Base-by-base conservation (phyloP, 805 yeast species). In the Metschnikowia arizonensis region DNA sequence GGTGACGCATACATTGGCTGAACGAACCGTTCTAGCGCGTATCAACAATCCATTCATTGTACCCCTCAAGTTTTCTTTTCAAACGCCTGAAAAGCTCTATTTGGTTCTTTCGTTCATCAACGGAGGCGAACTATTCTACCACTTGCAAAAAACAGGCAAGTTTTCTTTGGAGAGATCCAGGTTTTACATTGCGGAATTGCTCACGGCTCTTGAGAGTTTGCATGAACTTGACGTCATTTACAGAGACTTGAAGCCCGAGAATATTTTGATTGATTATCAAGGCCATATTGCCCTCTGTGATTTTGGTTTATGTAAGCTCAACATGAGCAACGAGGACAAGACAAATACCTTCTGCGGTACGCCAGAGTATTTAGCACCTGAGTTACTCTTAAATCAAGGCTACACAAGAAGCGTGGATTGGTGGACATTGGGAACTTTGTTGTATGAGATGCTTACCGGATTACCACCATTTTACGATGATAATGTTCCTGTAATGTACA, bases 241-340 rank as follows among this genome's bases (percentile, higher is more conserved):
- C 67, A 78, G 99, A 58, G 99, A 93, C 66, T 73, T 91, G 59
- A 93, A 93, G 66, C 99, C 99, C 0, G 99, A 93, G 59, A 93
- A 93, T 64, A 93, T 93, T 51, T 68, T 93, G 57, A 68, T 93
- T 31, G 99, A 93, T 64, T 89, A 91, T 67, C 95, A 93, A 58
- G 99, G 99, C 2, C 99, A 93, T 65, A 93, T 93, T 62, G 97
- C 98, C 1, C 72, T 93, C 45, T 93, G 99, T 71, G 99, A 93
- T 68, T 93, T 93, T 63, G 99, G 99, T 5, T 74, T 93, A 35
- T 93, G 98, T 71, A 93, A 93, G 68, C 78, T 93, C 57, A 88
- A 93, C 70, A 93, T 93, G 99, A 80, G 82, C 54, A 80, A 83
- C 56, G 84, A 86, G 49, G 96, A 89, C 57, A 86, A 86, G 65